A percentile compares a stretch with the other conserved stretches of the same genome.
phyloP scores from a whole-genome alignment of 495 filamentous ascomycete species.

The Echria macrotheca region DNA sequence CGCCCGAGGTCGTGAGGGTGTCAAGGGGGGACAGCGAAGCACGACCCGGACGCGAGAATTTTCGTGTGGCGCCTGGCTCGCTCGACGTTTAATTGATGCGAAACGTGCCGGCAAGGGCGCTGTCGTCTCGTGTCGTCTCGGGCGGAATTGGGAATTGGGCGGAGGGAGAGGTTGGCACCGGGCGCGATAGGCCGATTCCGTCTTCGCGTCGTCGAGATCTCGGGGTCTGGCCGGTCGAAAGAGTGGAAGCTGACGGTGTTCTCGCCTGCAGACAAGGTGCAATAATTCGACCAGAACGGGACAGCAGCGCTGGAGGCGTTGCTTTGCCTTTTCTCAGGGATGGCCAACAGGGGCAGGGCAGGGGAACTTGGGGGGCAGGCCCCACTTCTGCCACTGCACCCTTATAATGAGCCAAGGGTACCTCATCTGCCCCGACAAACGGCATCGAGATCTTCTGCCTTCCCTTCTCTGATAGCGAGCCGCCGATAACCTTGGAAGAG shows the following conservation, averaged over 20 bases:
- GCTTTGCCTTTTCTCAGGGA: constrained; percentile 9
- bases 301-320: constrained; percentile 9
- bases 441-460: not conserved
- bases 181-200: not conserved
- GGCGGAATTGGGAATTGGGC: not conserved
- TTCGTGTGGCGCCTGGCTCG: constrained; percentile 7
- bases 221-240: not conserved
- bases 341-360: constrained; percentile 5
- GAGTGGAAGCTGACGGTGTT: constrained; percentile 5
- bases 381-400: constrained; percentile 7
- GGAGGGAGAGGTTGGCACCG: not conserved
- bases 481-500: not conserved
- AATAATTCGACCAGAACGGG: constrained; percentile 11
- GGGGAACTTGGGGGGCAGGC: not conserved
- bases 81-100: not conserved
- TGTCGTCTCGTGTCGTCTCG: constrained; percentile 2
- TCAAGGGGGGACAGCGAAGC: constrained; percentile 6
- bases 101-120: not conserved
- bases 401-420: not conserved
- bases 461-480: not conserved
- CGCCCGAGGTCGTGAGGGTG: not conserved
- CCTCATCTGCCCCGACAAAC: constrained; percentile 5
- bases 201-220: not conserved
- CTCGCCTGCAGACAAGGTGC: constrained; percentile 8
- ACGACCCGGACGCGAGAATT: constrained; percentile 13